Base-by-base conservation (phyloP, 192 early-diverging fungal species). In the Entomortierella parvispora region DNA sequence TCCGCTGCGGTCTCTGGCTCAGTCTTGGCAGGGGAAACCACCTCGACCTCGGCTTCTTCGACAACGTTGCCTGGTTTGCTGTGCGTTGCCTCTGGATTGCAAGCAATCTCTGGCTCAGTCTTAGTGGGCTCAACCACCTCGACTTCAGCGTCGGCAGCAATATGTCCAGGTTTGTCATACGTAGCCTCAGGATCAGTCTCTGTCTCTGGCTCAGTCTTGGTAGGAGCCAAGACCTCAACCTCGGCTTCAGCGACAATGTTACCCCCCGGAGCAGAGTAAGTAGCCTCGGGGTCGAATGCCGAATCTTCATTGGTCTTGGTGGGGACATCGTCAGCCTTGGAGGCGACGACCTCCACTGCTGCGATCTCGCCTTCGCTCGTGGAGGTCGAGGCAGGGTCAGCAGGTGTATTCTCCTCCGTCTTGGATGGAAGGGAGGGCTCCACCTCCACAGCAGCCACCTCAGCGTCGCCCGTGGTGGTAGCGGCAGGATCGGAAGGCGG, bases 381-480 rank as follows among this genome's bases (percentile, higher is more conserved):
- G 54, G 31, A 34, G 18, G 33, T 4, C 7, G 9, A 29, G 2
- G 29, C 17, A 33, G 55, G 33, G 23, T 26, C 29, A 20, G 44
- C 43, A 12, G 47, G 46, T 4, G 31, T 34, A 11, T 14, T 34
- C 34, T 20, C 22, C 25, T 20, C 47, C 23, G 61, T 9, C 61
- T 62, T 45, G 3, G 61, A 23, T 7, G 33, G 48, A 49, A 26
- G 59, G 4, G 25, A 48, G 37, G 50, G 34, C 37, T 64, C 50
- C 28, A 47, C 20, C 0, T 33, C 34, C 9, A 53, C 50, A 4
- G 23, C 48, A 64, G 50, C 37, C 2, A 20, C 50, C 37, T 53
- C 42, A 14, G 43, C 15, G 26, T 32, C 53, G 32, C 26, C 29
- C 28, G 28, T 1, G 12, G 33, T 32, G 37, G 37, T 40, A 12